Base-by-base conservation (phyloP, 306 rosid species). In the Prunus mume region DNA sequence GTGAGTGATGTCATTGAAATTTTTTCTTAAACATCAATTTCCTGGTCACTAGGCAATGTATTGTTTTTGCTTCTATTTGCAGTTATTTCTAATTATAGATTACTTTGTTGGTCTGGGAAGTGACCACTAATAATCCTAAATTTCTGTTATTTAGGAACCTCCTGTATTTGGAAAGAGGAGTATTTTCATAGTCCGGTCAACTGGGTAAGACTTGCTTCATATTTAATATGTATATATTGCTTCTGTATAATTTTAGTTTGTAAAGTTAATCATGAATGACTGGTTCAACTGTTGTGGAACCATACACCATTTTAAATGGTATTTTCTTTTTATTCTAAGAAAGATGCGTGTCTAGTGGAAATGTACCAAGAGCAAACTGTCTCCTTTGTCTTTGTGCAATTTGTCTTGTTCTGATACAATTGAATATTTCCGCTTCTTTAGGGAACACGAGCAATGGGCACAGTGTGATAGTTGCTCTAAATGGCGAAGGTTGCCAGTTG, bases 131-230 rank as follows among this genome's bases (percentile, higher is more conserved):
- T 58, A 20, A 50, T 54, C 47, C 5, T 45, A n/a, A 47, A 34
- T 79, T 66, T 73, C 28, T 65, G 34, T 86, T 76, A 47, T 72
- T 76, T 90, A 95, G 99, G 99, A 95, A 68, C 97, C 99, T 80
- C 99, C 99, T 41, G 89, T 95, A 69, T 95, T 95, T 75, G 97
- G 99, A 74, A 95, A 95, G 87, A 92, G 87, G 78, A 90, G 97
- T 90, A 91, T 95, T 77, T 95, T 90, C 56, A 84, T 88, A 52
- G 87, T 76, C 75, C 91, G 96, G 71, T 78, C 93, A 66, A 86
- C 80, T 67, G 93, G 99, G 99, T 92, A 86, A 87, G 91, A 49
- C 22, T 61, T 69, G 69, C 8, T 27, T 69, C 4, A 34, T 65
- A n/a, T 65, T 34, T 19, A 3, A 41, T 1, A 41, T 27, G 6